A percentile compares a stretch with the other conserved stretches of the same genome.
Evolutionary conservation across 2,329 filamentous ascomycete species (phyloP).

Genomic region (Fusarium virguliforme): DNA sequence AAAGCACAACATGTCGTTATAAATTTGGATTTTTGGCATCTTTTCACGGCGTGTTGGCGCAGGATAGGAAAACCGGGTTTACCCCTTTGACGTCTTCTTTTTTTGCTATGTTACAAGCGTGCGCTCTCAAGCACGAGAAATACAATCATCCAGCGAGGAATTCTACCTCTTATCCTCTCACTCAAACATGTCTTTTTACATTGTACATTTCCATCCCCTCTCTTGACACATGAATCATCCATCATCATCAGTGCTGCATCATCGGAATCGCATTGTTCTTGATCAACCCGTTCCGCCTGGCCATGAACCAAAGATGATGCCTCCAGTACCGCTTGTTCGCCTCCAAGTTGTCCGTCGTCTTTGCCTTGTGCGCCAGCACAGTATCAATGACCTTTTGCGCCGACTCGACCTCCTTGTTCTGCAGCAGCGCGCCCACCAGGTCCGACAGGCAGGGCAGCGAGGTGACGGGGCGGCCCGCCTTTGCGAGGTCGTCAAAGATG

Average conservation of each 20-base stretch:
- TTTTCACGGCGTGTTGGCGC: slow-evolving; percentile 36
- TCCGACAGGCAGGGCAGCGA: slow-evolving; percentile 62
- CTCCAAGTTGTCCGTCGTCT: slow-evolving; percentile 37
- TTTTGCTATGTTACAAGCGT: slow-evolving; percentile 35
- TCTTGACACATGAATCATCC: slow-evolving; percentile 7
- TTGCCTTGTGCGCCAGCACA: slow-evolving; percentile 52
- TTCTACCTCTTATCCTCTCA: slow-evolving; percentile 40
- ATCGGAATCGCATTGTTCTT: slow-evolving; percentile 36
- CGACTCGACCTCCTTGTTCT: slow-evolving; percentile 43
- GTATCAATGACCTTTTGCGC: slow-evolving; percentile 56
- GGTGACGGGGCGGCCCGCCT: slow-evolving; percentile 59
- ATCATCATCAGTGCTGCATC: neutral
- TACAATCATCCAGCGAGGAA: slow-evolving; percentile 40
- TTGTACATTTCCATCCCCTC: slow-evolving; percentile 13
- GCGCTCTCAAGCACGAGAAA: slow-evolving; percentile 26
- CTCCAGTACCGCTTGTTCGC: slow-evolving; percentile 59
- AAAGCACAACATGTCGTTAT: neutral
- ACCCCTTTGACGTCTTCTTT: slow-evolving; percentile 11
- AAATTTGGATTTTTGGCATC: neutral
- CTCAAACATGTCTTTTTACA: slow-evolving; percentile 8
- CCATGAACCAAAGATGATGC: slow-evolving; percentile 68
- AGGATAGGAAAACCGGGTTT: slow-evolving; percentile 29
- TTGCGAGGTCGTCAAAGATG: slow-evolving; percentile 64
- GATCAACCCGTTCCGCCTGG: slow-evolving; percentile 60
- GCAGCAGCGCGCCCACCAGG: slow-evolving; percentile 58